A percentile compares a stretch with the other conserved stretches of the same genome.
Conservation (phyloP, 257 asterid species). For the Forsythia viridissima region DNA sequence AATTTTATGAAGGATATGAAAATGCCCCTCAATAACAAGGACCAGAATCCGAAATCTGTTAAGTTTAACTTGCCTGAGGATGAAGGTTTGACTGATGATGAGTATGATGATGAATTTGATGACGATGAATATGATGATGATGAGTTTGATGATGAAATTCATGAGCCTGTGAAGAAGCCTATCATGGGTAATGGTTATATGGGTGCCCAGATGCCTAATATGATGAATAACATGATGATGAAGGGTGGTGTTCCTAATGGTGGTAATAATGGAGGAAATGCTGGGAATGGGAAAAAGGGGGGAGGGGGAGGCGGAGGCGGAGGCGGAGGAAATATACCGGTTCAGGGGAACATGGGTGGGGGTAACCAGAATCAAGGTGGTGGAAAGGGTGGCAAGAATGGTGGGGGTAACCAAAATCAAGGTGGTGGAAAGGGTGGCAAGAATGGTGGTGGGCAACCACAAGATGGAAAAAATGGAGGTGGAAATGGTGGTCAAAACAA, state of each 20-base stretch:
- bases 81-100: conserved; percentile 2
- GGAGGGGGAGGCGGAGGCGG: conserved; percentile 29
- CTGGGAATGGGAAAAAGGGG: conserved; percentile 29
- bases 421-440: conserved; percentile 67
- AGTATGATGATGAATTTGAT: conserved; percentile 27
- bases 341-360: conserved; percentile 42
- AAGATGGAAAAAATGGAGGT: conserved; percentile 1
- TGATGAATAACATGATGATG: conserved; percentile 49
- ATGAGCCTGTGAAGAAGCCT: conserved; percentile 46
- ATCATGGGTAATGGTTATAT: conserved; percentile 33
- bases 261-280: conserved; percentile 18
- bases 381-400: conserved; percentile 44
- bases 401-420: conserved; percentile 49
- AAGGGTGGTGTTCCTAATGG: conserved; percentile 34
- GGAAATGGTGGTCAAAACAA: conserved; percentile 34
- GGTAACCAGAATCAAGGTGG: conserved; percentile 32
- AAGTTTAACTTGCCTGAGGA: conserved; percentile 51
- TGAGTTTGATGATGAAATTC: conserved; percentile 51
- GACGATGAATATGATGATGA: conserved; percentile 25
- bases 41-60: conserved; percentile 52
- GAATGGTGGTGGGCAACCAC: conserved; percentile 60
- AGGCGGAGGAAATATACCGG: conserved; percentile 28
- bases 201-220: conserved; percentile 42
- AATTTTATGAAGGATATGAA: conserved; percentile 48
- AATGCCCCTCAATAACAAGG: conserved; percentile 38